These are phyloP conservation scores for Mycogone perniciosa DNA, from an alignment of 2,329 filamentous ascomycete species.

Conservation along the genomic window DNA sequence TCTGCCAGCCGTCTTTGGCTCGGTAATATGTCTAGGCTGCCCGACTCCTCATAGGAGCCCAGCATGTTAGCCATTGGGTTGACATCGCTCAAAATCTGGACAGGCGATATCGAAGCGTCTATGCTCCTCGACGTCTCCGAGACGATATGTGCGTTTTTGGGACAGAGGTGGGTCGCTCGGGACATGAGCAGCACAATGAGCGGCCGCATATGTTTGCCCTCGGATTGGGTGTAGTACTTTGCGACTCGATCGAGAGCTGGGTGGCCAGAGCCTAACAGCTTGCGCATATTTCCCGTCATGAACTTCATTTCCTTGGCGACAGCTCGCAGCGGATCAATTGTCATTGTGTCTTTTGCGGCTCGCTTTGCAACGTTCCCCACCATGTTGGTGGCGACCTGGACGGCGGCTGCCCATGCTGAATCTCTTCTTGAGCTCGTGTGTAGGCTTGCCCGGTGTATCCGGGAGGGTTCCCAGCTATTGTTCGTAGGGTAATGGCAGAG, in stretches of 20 bases:
- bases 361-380: conserved; percentile 61
- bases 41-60: conserved; percentile 33
- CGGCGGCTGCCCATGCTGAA: conserved; percentile 72
- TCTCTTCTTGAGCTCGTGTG: conserved; percentile 40
- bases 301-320: conserved; percentile 97
- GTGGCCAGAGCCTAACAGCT: conserved; percentile 89
- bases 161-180: conserved; percentile 75
- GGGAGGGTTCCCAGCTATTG: conserved; percentile 23
- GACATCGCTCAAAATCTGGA: conserved; percentile 62
- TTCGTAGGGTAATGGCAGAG: conserved; percentile 27
- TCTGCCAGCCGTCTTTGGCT: conserved; percentile 88
- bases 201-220: conserved; percentile 94
- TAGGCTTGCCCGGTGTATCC: conserved; percentile 27
- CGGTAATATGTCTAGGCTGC: conserved; percentile 70
- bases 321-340: conserved; percentile 78
- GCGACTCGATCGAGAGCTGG: conserved; percentile 90
- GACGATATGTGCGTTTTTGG: conserved; percentile 45
- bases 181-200: conserved; percentile 96
- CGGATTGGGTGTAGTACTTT: conserved; percentile 95
- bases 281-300: conserved; percentile 85
- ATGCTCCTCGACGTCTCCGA: conserved; percentile 41
- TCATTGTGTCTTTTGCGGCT: conserved; percentile 58
- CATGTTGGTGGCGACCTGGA: conserved; percentile 63
- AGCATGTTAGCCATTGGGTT: conserved; percentile 59
- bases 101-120: conserved; percentile 49